phyloP scores from a whole-genome alignment of 805 yeast species.

The Metschnikowia shivogae region DNA sequence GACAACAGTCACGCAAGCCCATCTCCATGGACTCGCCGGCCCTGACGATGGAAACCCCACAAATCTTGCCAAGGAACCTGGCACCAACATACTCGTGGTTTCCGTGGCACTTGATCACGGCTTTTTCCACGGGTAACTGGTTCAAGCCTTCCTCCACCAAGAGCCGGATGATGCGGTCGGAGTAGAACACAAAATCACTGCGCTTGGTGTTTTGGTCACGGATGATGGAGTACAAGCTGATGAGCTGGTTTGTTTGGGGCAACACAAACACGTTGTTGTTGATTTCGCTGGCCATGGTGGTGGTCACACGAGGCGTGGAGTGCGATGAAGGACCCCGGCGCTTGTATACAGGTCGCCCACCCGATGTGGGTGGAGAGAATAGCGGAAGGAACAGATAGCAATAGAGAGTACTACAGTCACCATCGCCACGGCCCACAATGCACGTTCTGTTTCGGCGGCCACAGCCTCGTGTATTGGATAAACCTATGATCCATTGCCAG shows the following conservation, averaged over 20 bases:
- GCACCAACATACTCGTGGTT: slow-evolving; percentile 71
- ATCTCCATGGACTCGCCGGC: slow-evolving; percentile 99
- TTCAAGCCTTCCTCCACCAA: slow-evolving; percentile 95
- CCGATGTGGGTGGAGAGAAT: too few relatives aligned
- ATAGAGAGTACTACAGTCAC: too few relatives aligned
- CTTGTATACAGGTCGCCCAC: too few relatives aligned
- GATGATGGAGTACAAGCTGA: slow-evolving; percentile 85
- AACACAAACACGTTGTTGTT: slow-evolving; percentile 59
- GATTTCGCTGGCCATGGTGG: slow-evolving; percentile 21
- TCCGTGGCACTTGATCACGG: slow-evolving; percentile 70
- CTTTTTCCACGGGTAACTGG: slow-evolving; percentile 80
- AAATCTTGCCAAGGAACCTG: slow-evolving; percentile 82
- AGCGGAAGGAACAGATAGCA: too few relatives aligned
- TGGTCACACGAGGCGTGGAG: neutral
- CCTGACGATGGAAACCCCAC: slow-evolving; percentile 96
- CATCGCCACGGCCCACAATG: too few relatives aligned
- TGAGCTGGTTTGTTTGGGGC: slow-evolving; percentile 85
- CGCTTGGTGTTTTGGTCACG: slow-evolving; percentile 77
- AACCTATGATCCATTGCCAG: too few relatives aligned
- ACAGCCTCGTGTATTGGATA: too few relatives aligned
- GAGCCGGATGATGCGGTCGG: slow-evolving; percentile 90
- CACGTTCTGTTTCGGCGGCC: too few relatives aligned
- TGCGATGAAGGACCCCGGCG: too few relatives aligned
- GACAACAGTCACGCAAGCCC: slow-evolving; percentile 94
- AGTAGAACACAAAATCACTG: slow-evolving; percentile 90